Base-by-base conservation (phyloP, 306 rosid species). In the Sechiopsis laciniata region DNA sequence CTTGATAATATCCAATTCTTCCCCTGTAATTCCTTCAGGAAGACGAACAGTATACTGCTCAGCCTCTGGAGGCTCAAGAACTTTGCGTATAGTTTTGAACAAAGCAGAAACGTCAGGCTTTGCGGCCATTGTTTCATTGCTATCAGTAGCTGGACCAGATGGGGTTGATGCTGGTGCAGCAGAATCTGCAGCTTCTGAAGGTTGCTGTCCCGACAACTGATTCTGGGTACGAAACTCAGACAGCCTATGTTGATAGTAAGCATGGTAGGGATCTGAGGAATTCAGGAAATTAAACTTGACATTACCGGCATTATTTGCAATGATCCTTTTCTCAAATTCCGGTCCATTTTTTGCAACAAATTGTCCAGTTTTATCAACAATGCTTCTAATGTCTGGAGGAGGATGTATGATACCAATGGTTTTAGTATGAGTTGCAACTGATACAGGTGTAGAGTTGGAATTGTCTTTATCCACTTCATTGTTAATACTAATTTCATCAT, bases 11-110 rank as follows among this genome's bases (percentile, higher is more conserved):
- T 94, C 98, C 79, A 90, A 74, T 82, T 94, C 96, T 65, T 94
- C 98, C 55, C 98, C 96, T 10, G 96, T 90, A 75, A 90, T 90
- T 51, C 98, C 97, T 83, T 94, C 97, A 69, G 98, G 98, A 60
- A 94, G 97, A 82, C 95, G 75, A 46, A 94, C 97, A 7, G 96
- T 94, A 71, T 86, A 94, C 81, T 88, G 96, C 85, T 94, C 97
- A 13, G 87, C 90, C 78, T 90, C 96, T 2, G 98, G 98, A 74
- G 98, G 98, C 66, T 94, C 95, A 32, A 89, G 87, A 3, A 90
- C 88, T 83, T 87, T 94, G 52, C 82, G 84, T 1, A 87, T 80
- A 9, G 86, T 88, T 79, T 20, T 90, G 78, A 94, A 94, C 85
- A 74, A 85, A 26, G 95, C 88, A 62, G 96, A 87, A 8, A 77